Evolutionary conservation across 2,329 filamentous ascomycete genomes (phyloP).

Genomic region (Scleromitrula shiraiana): DNA sequence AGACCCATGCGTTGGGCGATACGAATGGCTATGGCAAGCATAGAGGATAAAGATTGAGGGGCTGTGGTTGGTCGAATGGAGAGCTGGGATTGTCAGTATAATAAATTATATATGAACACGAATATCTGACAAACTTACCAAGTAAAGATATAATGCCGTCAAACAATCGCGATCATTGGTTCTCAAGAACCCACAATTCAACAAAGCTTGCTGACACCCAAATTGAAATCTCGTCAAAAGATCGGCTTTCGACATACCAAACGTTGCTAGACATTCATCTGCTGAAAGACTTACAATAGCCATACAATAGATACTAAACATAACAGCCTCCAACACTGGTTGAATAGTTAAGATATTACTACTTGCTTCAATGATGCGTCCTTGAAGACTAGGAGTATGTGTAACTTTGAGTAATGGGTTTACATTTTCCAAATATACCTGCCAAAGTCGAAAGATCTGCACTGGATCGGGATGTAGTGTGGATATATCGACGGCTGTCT

Average conservation of each 20-base stretch:
- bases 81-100: slow-evolving; percentile 20
- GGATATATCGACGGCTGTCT: slow-evolving; percentile 36
- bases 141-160: slow-evolving; percentile 45
- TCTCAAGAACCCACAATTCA: slow-evolving; percentile 36
- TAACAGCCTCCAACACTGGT: slow-evolving; percentile 50
- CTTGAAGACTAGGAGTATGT: slow-evolving; percentile 63
- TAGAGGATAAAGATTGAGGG: slow-evolving; percentile 50
- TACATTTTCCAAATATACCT: slow-evolving; percentile 64
- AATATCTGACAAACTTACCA: slow-evolving; percentile 34
- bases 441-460: slow-evolving; percentile 66
- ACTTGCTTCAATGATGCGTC: slow-evolving; percentile 54
- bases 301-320: slow-evolving; percentile 59
- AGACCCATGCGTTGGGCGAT: slow-evolving; percentile 61
- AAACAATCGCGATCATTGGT: slow-evolving; percentile 37
- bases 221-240: slow-evolving; percentile 36
- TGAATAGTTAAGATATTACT: slow-evolving; percentile 47
- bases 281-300: slow-evolving; percentile 47
- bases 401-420: slow-evolving; percentile 67
- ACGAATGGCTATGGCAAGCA: slow-evolving; percentile 58
- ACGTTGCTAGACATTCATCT: slow-evolving; percentile 41
- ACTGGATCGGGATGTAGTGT: slow-evolving; percentile 47
- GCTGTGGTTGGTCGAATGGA: slow-evolving; percentile 37
- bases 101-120: slow-evolving; percentile 3
- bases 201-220: slow-evolving; percentile 39
- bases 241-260: slow-evolving; percentile 32